phyloP scores from a whole-genome alignment of 108 stramenopile species.

The Nannochloropsis salina region DNA sequence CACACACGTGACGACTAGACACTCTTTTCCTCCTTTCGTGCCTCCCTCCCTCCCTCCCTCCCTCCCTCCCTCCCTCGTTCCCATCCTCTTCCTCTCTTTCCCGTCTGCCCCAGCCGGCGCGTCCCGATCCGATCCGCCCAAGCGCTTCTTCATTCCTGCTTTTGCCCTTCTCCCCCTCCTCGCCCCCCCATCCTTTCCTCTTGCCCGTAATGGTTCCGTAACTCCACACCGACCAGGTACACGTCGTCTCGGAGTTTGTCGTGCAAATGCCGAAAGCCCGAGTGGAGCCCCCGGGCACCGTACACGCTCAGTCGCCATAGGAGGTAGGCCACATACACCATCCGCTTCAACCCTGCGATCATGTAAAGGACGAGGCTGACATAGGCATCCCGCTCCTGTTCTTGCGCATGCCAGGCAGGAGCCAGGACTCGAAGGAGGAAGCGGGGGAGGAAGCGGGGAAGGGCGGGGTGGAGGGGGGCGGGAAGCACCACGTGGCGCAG shows the following conservation, averaged over 20 bases:
- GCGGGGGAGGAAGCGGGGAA: background rate
- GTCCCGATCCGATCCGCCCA: background rate
- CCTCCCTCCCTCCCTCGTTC: background rate
- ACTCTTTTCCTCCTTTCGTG: background rate
- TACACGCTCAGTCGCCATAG: background rate
- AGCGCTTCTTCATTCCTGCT: background rate
- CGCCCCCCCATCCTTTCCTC: background rate
- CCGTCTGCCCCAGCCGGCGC: background rate
- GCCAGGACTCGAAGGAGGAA: background rate
- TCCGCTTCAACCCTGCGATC: background rate
- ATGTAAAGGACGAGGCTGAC: background rate
- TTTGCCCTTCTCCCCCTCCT: background rate
- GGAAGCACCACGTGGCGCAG: background rate
- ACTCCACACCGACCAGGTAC: background rate
- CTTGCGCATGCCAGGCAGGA: background rate
- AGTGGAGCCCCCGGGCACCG: background rate
- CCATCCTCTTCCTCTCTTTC: background rate
- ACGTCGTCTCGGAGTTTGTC: conserved; percentile 9
- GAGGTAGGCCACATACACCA: background rate
- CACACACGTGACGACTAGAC: background rate
- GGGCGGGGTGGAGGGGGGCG: background rate
- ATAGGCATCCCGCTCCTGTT: background rate
- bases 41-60: background rate
- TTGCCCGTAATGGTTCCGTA: background rate
- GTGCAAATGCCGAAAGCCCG: background rate